Evolutionary conservation across 768 basidiomycete genomes (phyloP), one percentile per base, ranked within the genome.

Genomic region (Terana coerulea): DNA sequence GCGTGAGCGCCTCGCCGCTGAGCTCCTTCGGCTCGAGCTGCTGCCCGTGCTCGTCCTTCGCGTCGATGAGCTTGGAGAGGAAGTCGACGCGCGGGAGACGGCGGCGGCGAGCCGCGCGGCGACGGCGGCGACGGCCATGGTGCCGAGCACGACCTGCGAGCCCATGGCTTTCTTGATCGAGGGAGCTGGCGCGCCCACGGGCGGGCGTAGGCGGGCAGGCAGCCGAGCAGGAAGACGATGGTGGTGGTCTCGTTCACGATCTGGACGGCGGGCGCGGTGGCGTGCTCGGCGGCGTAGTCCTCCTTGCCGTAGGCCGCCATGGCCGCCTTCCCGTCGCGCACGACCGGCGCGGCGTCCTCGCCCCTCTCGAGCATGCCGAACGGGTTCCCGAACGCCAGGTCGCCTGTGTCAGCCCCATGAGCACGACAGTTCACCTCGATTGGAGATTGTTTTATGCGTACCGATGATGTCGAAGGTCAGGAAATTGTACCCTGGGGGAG

Each of bases 301-400:
- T 47, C 22, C 29, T 56, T 66, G 3, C 67, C 72, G 24, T 80
- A 81, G 40, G 82, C 84, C 3, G 76, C 75, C 5, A 74, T 65
- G 71, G 84, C 79, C 3, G 75, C 81, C 11, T 70, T 71, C 42
- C 73, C 56, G 29, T 76, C 77, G 34, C 76, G 71, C 7, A 84
- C 83, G 0, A 87, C 82, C 3, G 78, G 70, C 2, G 84, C 87
- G 14, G 76, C 71, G 60, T 92, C 91, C 46, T 79, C 79, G 15
- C 75, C 84, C 7, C 82, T 76, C 42, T 77, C 62, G 52, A 93
- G 71, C 91, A 94, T 94, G 14, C 89, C 90, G 59, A 93, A 94
- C 0, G 91, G 86, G 1, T 78, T 77, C 1, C 91, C 91, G 59
- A 93, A 93, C 0, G 88, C 85, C 7, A 92, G 76, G 63, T 92